Evolutionary conservation across 2,329 filamentous ascomycete genomes (phyloP).

Genomic region (Aureobasidium sp.): DNA sequence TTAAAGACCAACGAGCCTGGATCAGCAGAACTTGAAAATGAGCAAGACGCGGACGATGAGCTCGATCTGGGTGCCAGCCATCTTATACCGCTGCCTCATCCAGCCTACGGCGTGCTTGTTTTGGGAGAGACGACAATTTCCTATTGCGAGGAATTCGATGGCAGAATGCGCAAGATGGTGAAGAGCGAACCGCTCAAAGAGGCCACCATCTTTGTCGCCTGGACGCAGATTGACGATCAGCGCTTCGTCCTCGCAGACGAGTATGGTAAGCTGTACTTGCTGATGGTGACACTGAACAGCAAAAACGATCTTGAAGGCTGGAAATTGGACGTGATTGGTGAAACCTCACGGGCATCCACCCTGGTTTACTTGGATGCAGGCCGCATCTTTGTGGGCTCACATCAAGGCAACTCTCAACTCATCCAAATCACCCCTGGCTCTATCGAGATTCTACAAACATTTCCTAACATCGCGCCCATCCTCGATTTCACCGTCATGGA

Average conservation of each 20-base stretch:
- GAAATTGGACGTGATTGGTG: slow-evolving; percentile 59
- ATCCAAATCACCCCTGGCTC: slow-evolving; percentile 56
- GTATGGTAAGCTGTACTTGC: slow-evolving; percentile 76
- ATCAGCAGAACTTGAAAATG: slow-evolving; percentile 48
- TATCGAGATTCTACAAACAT: slow-evolving; percentile 63
- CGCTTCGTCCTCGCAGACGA: slow-evolving; percentile 88
- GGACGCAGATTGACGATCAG: slow-evolving; percentile 75
- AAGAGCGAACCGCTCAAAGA: slow-evolving; percentile 61
- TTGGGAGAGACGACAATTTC: slow-evolving; percentile 62
- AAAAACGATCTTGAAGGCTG: slow-evolving; percentile 64
- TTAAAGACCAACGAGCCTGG: slow-evolving; percentile 39
- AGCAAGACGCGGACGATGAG: slow-evolving; percentile 44
- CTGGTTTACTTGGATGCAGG: slow-evolving; percentile 71
- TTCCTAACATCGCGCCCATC: slow-evolving; percentile 82
- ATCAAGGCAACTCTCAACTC: slow-evolving; percentile 87
- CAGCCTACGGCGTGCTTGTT: slow-evolving; percentile 44
- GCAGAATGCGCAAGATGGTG: not conserved
- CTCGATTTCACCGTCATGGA: slow-evolving; percentile 96
- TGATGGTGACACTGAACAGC: slow-evolving; percentile 64
- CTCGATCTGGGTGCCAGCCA: slow-evolving; percentile 55
- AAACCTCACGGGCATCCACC: slow-evolving; percentile 67
- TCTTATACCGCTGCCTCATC: slow-evolving; percentile 54
- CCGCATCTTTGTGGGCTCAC: slow-evolving; percentile 79
- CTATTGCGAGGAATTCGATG: slow-evolving; percentile 69
- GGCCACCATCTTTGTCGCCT: slow-evolving; percentile 82